Base-by-base conservation (phyloP, 768 basidiomycete genomes). In the Mycena polygramma region DNA sequence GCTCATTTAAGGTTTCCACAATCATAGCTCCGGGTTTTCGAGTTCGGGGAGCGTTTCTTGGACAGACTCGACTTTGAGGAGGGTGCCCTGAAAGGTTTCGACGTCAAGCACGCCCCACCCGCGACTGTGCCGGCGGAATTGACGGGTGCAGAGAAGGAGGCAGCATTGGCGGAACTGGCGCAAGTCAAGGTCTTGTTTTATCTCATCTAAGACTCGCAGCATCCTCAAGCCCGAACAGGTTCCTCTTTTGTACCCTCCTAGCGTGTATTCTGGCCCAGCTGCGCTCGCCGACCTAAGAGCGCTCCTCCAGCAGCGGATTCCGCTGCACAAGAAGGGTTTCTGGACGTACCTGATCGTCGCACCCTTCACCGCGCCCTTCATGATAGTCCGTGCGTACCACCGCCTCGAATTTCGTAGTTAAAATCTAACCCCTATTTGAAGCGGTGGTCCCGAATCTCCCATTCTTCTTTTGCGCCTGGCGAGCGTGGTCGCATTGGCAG, bases 401-500 rank as follows among this genome's bases (percentile, higher is more conserved):
- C n/a, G n/a, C n/a, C n/a, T n/a, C n/a, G n/a, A n/a, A n/a, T n/a
- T n/a, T n/a, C n/a, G n/a, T n/a, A n/a, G n/a, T n/a, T n/a, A n/a
- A 19, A 35, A 30, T 15, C 36, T 48, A 35, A 59, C 8, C 53
- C 35, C 24, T 30, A 3, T 63, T 51, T 36, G 20, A 67, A 95
- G 94, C 94, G 30, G 77, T 95, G 52, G 89, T 95, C 79, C 94
- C 94, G 37, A 95, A 95, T 77, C 79, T 95, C 24, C 94, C 94
- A 0, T 91, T 95, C 78, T 94, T 95, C 83, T 95, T 93, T 80
- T 94, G 92, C 74, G 87, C 85, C 13, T 95, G 94, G 94, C 86
- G 94, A 52, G 90, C 92, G 51, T 95, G 93, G 93, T 91, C 90
- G 48, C 94, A 95, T 79, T 95, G 91, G 77, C 88, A 85, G 86